These are phyloP conservation scores for Didymella exigua DNA, from an alignment of 2,329 filamentous ascomycete genomes.

Conservation along the genomic window DNA sequence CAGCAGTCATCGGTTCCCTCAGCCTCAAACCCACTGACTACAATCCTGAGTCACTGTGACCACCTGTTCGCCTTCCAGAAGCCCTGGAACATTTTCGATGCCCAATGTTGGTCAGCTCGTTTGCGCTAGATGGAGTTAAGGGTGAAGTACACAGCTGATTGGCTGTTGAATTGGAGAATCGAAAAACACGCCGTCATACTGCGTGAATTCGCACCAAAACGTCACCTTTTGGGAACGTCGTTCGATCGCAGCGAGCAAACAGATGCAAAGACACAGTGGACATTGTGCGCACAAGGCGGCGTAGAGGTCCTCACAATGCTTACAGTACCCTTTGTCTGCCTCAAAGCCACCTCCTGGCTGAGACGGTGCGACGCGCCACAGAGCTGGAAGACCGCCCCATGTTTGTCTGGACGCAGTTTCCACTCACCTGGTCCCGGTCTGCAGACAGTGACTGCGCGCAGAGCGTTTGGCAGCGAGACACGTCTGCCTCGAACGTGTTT, in stretches of 20 bases:
- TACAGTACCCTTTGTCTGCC: conserved; percentile 3
- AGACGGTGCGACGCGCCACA: conserved; percentile 17
- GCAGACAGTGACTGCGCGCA: conserved; percentile 5
- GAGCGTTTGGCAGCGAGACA: conserved; percentile 14
- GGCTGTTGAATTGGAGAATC: neutral
- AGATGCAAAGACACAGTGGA: neutral
- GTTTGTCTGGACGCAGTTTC: conserved; percentile 3
- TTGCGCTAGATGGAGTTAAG: conserved; percentile 5
- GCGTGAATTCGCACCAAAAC: conserved; percentile 10
- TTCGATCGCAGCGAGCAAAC: conserved; percentile 3
- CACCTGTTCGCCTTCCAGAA: conserved; percentile 13
- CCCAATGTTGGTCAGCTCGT: neutral
- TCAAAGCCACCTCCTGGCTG: conserved; percentile 12
- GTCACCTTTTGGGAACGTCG: conserved; percentile 9
- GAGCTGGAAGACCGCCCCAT: conserved; percentile 4
- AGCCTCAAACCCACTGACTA: neutral
- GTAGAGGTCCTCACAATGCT: neutral
- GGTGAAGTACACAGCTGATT: conserved; percentile 7
- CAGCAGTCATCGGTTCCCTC: neutral
- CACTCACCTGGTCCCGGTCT: neutral
- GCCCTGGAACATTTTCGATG: conserved; percentile 1
- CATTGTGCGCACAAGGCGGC: neutral
- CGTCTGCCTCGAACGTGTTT: conserved; percentile 20
- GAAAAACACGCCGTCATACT: conserved; percentile 10
- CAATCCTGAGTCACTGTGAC: conserved; percentile 3